A percentile compares a stretch with the other conserved stretches of the same genome.
Conservation (phyloP, 1,284 basidiomycete genomes). For the Cutaneotrichosporon sp. region DNA sequence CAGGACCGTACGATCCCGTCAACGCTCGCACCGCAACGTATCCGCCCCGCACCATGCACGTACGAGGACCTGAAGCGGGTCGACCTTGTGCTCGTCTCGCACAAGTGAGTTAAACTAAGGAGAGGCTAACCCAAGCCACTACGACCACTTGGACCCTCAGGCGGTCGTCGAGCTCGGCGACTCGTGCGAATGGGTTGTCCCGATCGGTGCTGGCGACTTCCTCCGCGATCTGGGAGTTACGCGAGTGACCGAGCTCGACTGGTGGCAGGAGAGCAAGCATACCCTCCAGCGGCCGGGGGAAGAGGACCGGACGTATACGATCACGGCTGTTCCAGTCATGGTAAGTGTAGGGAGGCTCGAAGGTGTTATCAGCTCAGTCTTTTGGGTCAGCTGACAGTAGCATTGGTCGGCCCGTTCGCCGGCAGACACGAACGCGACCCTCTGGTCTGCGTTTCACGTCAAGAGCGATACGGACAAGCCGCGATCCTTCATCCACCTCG, state of each 20-base stretch:
- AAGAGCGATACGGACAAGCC: constrained; percentile 31
- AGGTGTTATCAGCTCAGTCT: too few species aligned
- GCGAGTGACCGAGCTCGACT: constrained; percentile 51
- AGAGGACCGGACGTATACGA: constrained; percentile 38
- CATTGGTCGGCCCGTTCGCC: constrained; percentile 57
- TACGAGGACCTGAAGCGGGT: constrained; percentile 52
- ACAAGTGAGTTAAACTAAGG: constrained; percentile 46
- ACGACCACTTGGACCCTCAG: constrained; percentile 50
- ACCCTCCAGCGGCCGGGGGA: constrained; percentile 30
- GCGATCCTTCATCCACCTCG: constrained; percentile 54
- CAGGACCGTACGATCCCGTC: constrained; percentile 53
- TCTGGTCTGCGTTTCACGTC: constrained; percentile 55
- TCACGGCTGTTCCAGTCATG: constrained; percentile 49
- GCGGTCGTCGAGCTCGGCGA: constrained; percentile 49
- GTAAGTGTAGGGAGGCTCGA: neutral
- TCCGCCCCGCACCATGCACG: constrained; percentile 53
- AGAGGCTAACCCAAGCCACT: constrained; percentile 37
- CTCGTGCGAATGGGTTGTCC: constrained; percentile 50
- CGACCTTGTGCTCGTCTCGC: constrained; percentile 55
- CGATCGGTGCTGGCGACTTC: constrained; percentile 45
- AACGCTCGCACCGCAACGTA: constrained; percentile 50
- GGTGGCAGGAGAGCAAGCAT: constrained; percentile 50
- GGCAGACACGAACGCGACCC: constrained; percentile 55
- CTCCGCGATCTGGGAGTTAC: constrained; percentile 43
- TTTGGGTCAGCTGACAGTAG: constrained; percentile 11